Evolutionary conservation across 441 rosid species (phyloP).

Genomic region (Corymbia citriodora): DNA sequence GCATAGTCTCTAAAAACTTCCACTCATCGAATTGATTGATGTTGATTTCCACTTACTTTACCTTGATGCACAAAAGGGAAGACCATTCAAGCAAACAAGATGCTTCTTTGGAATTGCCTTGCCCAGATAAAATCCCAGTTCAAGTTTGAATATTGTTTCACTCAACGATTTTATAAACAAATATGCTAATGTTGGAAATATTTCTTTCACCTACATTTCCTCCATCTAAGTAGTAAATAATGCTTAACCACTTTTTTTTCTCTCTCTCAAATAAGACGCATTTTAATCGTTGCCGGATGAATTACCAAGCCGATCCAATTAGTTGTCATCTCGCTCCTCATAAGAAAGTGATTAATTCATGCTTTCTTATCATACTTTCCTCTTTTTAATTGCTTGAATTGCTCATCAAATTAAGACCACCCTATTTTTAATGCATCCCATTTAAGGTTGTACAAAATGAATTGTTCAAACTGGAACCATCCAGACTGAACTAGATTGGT

Average conservation of each 20-base stretch:
- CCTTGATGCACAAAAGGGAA: too few relatives aligned
- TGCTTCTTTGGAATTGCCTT: accelerated
- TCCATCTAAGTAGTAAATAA: not conserved
- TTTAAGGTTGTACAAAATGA: not conserved
- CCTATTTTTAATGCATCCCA: not conserved
- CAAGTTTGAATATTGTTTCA: not conserved
- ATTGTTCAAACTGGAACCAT: too few relatives aligned
- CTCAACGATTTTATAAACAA: accelerated
- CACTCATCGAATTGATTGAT: too few relatives aligned
- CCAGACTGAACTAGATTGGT: too few relatives aligned
- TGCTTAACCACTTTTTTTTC: not conserved
- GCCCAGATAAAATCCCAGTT: not conserved
- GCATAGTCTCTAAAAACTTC: not conserved
- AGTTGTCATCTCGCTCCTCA: not conserved
- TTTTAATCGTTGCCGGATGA: too few relatives aligned
- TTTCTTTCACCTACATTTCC: not conserved
- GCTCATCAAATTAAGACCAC: not conserved
- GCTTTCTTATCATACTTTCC: accelerated
- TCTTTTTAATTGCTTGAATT: not conserved
- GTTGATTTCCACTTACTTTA: too few relatives aligned
- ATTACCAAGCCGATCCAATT: not conserved
- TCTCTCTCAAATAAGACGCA: accelerated
- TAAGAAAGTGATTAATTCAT: not conserved
- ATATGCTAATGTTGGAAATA: not conserved
- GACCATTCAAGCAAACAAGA: not conserved